phyloP scores from a whole-genome alignment of 148 eudicot species.

The Heliamphora exappendiculata region DNA sequence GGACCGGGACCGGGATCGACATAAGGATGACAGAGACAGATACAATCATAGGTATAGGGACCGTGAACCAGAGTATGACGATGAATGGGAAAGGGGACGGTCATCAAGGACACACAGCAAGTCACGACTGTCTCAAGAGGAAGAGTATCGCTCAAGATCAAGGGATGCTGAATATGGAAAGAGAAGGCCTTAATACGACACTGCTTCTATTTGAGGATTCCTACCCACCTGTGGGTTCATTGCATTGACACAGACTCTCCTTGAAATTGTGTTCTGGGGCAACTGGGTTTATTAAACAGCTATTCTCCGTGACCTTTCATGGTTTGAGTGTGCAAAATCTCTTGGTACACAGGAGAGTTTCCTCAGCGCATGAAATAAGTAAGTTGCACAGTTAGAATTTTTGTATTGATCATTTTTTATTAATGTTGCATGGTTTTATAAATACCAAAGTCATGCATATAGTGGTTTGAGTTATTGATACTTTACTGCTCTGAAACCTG shows the following conservation, averaged over 20 bases:
- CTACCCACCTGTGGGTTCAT: slow-evolving; percentile 2
- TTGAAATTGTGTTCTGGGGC: slow-evolving; percentile 6
- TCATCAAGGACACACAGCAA: slow-evolving; percentile 71
- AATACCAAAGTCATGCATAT: neutral
- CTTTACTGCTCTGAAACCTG: neutral
- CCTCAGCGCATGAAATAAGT: neutral
- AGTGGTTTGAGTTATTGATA: neutral
- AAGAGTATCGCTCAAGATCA: slow-evolving; percentile 60
- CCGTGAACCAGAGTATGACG: slow-evolving; percentile 66
- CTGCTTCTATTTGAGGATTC: neutral
- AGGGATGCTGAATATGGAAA: slow-evolving; percentile 77
- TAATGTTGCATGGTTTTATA: neutral
- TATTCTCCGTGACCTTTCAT: slow-evolving; percentile 1
- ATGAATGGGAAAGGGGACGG: slow-evolving; percentile 65
- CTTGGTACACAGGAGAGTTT: slow-evolving; percentile 8
- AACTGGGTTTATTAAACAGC: neutral
- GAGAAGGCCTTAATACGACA: slow-evolving; percentile 31
- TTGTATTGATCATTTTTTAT: neutral
- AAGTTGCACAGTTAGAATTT: neutral
- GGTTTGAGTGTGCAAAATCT: neutral
- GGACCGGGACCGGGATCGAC: slow-evolving; percentile 49
- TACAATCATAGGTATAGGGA: slow-evolving; percentile 74
- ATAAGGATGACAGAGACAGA: slow-evolving; percentile 52
- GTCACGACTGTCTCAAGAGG: slow-evolving; percentile 38
- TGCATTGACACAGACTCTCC: slow-evolving; percentile 7